Percentiles rank a stretch among this genome's conserved stretches.
Evolutionary conservation across 2,329 filamentous ascomycete genomes (phyloP).

Genomic region (Xylaria sp.): DNA sequence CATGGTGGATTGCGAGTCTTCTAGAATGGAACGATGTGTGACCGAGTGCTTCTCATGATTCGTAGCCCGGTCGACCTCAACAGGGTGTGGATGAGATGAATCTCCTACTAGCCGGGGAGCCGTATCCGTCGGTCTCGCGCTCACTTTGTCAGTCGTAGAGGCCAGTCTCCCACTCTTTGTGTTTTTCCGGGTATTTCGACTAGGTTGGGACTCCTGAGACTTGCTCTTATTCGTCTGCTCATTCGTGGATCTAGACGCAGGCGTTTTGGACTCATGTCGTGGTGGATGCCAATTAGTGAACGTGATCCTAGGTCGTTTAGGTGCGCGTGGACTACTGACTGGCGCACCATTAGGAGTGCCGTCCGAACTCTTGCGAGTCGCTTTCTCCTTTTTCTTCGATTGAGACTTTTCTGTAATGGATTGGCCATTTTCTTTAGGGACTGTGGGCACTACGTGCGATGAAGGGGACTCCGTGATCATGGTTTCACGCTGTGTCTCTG

Average conservation of each 20-base stretch:
- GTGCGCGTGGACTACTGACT: not conserved
- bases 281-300: slow-evolving; percentile 10
- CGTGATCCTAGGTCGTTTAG: slow-evolving; percentile 13
- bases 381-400: not conserved
- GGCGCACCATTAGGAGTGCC: not conserved
- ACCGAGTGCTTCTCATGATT: not conserved
- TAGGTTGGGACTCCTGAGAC: slow-evolving; percentile 4
- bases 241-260: not conserved
- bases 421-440: not conserved
- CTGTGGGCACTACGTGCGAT: not conserved
- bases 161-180: not conserved
- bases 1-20: not conserved
- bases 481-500: not conserved
- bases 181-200: not conserved
- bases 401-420: not conserved
- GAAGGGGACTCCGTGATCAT: not conserved
- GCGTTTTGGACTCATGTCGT: not conserved
- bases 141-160: not conserved
- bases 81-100: not conserved
- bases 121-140: not conserved
- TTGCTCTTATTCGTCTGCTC: not conserved
- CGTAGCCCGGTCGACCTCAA: not conserved
- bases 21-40: not conserved
- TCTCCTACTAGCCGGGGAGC: not conserved
- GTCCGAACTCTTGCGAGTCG: not conserved